Percentiles rank a stretch among this genome's conserved stretches.
Evolutionary conservation across 1,139 yeast genomes (phyloP).

Genomic region (Tardiomyces depauwii): DNA sequence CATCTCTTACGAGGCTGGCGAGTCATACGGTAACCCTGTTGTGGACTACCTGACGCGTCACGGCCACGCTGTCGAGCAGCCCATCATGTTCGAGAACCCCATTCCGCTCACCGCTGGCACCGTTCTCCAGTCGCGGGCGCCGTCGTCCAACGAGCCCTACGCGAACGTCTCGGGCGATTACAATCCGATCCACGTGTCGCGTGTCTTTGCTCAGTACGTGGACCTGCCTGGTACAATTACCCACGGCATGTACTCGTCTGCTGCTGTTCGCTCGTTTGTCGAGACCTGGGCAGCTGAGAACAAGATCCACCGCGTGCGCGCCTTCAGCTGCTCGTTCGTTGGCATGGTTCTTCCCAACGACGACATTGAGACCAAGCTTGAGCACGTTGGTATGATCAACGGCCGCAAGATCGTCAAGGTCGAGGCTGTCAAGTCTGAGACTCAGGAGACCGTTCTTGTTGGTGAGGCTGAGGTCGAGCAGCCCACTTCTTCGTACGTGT

Average conservation of each 20-base stretch:
- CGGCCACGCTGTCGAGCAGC: constrained; percentile 92
- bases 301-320: constrained; percentile 91
- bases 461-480: constrained; percentile 99
- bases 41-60: constrained; percentile 85
- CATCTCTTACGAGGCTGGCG: constrained; percentile 84
- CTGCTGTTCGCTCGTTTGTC: constrained; percentile 85
- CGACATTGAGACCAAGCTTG: constrained; percentile 73
- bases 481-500: constrained; percentile 91
- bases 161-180: constrained; percentile 97
- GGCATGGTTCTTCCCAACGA: constrained; percentile 99
- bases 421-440: constrained; percentile 75
- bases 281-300: constrained; percentile 99
- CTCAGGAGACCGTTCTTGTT: constrained; percentile 52
- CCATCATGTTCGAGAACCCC: constrained; percentile 77
- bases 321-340: constrained; percentile 79
- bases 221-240: constrained; percentile 94
- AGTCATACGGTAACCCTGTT: constrained; percentile 95
- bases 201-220: constrained; percentile 89
- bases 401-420: constrained; percentile 97
- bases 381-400: constrained; percentile 97
- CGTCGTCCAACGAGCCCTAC: constrained; percentile 85
- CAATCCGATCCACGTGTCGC: constrained; percentile 96
- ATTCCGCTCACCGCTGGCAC: constrained; percentile 73
- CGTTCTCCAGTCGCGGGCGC: constrained; percentile 61
- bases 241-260: constrained; percentile 98